Evolutionary conservation across 768 basidiomycete species (phyloP), one percentile per base, ranked within the genome.

Genomic region (Tephrocybe rancida): DNA sequence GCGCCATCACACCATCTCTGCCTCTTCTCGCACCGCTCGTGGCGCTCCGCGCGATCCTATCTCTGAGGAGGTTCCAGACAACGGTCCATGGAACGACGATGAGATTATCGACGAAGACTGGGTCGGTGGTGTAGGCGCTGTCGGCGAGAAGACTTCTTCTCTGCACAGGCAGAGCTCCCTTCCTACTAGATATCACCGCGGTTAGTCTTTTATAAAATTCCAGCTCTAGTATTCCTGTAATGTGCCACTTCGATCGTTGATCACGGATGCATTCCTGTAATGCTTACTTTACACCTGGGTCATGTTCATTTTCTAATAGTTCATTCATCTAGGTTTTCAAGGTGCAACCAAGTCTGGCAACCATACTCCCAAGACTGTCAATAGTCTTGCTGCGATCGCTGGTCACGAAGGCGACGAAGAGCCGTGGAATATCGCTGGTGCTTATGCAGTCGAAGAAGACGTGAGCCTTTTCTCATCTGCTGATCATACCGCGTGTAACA

Each of bases 371-470:
- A 85, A 89, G 54, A 81, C 83, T 21, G 74, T 92, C 70, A 92
- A 92, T 63, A 92, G 89, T 67, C 82, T 94, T 48, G 82, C 88
- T 30, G 88, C 88, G 50, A 93, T 94, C 69, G 85, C 88, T 47
- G 90, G 90, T 37, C 87, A 90, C 63, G 91, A 94, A 61, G 90
- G 87, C 60, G 91, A 92, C 55, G 91, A 94, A 66, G 91, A 92
- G 58, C 88, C 90, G 51, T 94, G 92, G 92, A 88, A 90, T 67
- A 73, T 78, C 38, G 83, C 84, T 35, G 80, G 77, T 29, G 76
- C 70, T 71, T 81, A 66, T 72, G 74, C 69, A 11, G 75, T 83
- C 54, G 86, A 86, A 48, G 88, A 89, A 27, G 88, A 90, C 71
- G 90, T 89, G 56, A 59, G 72, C 64, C 21, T 18, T 37, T 19